Evolutionary conservation across 2,329 filamentous ascomycete genomes (phyloP).

Genomic region (Microsporum ferrugineum): DNA sequence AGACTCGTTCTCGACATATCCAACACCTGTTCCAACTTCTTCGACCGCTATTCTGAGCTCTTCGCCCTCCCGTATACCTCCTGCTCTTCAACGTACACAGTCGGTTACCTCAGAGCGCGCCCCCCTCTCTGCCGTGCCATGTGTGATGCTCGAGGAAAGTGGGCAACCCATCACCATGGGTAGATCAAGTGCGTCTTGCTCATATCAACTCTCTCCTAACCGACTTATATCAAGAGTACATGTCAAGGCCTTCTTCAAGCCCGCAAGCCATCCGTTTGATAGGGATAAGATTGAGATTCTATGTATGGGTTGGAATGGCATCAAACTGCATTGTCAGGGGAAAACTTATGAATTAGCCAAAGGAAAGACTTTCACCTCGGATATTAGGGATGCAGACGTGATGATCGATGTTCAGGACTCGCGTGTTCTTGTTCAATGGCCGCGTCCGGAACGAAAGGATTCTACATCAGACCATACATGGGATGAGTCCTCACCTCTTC

Average conservation of each 20-base stretch:
- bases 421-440: constrained; percentile 83
- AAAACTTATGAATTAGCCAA: constrained; percentile 76
- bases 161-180: constrained; percentile 80
- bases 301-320: constrained; percentile 91
- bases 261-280: constrained; percentile 55
- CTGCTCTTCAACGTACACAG: constrained; percentile 50
- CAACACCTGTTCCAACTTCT: constrained; percentile 86
- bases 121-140: constrained; percentile 73
- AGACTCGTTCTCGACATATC: constrained; percentile 53
- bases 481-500: constrained; percentile 46
- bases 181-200: constrained; percentile 86
- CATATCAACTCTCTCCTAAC: constrained; percentile 87
- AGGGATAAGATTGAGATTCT: constrained; percentile 73
- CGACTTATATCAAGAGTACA: constrained; percentile 88
- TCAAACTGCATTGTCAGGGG: constrained; percentile 84
- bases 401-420: constrained; percentile 93
- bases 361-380: constrained; percentile 79
- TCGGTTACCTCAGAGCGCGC: constrained; percentile 63
- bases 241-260: constrained; percentile 73
- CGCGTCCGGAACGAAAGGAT: constrained; percentile 46
- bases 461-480: constrained; percentile 53
- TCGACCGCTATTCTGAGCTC: constrained; percentile 84
- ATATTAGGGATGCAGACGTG: constrained; percentile 77
- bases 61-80: constrained; percentile 56
- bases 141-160: constrained; percentile 65